A percentile compares a stretch with the other conserved stretches of the same genome.
phyloP scores from a whole-genome alignment of 345 rosid genomes.

The Aethionema arabicum region DNA sequence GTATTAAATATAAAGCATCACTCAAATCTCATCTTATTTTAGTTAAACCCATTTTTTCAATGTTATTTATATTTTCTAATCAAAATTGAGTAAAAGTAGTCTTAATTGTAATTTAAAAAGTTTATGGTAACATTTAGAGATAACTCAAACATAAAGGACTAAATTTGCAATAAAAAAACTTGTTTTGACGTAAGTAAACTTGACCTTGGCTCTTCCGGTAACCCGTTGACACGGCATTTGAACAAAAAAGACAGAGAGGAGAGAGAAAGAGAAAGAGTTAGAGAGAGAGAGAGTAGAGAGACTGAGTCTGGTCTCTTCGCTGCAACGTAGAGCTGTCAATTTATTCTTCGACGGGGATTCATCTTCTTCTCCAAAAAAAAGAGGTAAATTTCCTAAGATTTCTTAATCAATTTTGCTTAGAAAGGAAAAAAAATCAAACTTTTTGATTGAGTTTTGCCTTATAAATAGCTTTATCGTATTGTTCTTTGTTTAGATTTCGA shows the following conservation, averaged over 20 bases:
- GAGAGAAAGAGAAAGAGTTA: slow-evolving; percentile 7
- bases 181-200: slow-evolving; percentile 22
- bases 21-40: too few species aligned
- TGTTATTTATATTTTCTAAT: too few species aligned
- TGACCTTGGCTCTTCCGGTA: slow-evolving; percentile 34
- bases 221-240: slow-evolving; percentile 32
- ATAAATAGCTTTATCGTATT: slow-evolving; percentile 19
- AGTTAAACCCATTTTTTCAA: too few species aligned
- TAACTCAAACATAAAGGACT: slow-evolving; percentile 3
- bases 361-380: slow-evolving; percentile 14
- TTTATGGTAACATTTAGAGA: slow-evolving; percentile 1
- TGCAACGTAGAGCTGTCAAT: slow-evolving; percentile 28
- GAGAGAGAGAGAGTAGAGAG: slow-evolving; percentile 18
- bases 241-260: background rate
- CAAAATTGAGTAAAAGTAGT: too few species aligned
- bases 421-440: background rate
- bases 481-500: slow-evolving; percentile 13
- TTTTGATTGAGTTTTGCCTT: slow-evolving; percentile 14
- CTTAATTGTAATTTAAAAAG: background rate
- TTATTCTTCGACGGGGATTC: slow-evolving; percentile 26
- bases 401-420: background rate
- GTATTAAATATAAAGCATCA: too few species aligned
- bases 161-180: slow-evolving; percentile 8
- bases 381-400: slow-evolving; percentile 1
- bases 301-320: slow-evolving; percentile 36